These are phyloP conservation scores for Boletus vermiculosoides DNA, from an alignment of 768 basidiomycete genomes.

Conservation along the genomic window DNA sequence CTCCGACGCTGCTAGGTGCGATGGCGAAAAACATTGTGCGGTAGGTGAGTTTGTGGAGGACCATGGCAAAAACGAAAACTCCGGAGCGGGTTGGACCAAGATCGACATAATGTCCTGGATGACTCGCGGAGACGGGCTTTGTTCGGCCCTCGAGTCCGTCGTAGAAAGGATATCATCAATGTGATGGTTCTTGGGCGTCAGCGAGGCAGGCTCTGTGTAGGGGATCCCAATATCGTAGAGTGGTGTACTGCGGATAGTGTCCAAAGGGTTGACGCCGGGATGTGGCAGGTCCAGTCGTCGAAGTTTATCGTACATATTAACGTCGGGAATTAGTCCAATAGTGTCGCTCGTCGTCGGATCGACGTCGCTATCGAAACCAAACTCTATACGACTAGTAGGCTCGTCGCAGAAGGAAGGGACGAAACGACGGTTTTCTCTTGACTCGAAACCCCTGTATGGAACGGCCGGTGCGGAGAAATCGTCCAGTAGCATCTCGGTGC, in stretches of 20 bases:
- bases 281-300: conserved; percentile 15
- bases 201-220: background rate
- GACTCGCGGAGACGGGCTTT: conserved; percentile 27
- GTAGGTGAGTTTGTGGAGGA: conserved; percentile 2
- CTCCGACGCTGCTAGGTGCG: background rate
- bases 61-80: conserved; percentile 10
- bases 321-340: conserved; percentile 32
- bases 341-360: conserved; percentile 10
- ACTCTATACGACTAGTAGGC: background rate
- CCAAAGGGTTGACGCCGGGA: conserved; percentile 40
- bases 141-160: conserved; percentile 1
- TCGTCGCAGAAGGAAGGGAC: background rate
- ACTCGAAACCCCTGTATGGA: background rate
- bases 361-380: conserved; percentile 9
- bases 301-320: conserved; percentile 36
- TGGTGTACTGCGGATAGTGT: conserved; percentile 29
- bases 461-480: background rate
- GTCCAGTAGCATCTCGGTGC: background rate
- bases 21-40: background rate
- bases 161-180: background rate
- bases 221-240: background rate
- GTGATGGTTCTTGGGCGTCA: background rate
- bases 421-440: background rate
- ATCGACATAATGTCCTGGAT: conserved; percentile 35
- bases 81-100: conserved; percentile 18